Evolutionary conservation across 1,284 basidiomycete species (phyloP).

Genomic region (Termitomyces sp.): DNA sequence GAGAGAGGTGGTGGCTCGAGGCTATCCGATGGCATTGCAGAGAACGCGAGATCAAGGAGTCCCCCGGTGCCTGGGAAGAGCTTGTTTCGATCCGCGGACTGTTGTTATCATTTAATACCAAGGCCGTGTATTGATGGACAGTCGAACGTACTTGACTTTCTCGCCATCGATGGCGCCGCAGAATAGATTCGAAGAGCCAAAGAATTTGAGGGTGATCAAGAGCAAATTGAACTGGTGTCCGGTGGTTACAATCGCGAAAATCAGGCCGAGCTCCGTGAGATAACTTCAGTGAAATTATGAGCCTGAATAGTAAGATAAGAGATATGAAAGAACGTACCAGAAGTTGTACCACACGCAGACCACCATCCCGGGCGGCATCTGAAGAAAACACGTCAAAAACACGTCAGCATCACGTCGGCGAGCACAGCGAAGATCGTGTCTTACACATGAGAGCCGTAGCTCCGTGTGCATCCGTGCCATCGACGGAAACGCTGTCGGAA

Average conservation of each 20-base stretch:
- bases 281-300: constrained; percentile 35
- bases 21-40: constrained; percentile 30
- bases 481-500: constrained; percentile 55
- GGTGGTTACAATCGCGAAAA: constrained; percentile 60
- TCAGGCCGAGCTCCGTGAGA: constrained; percentile 66
- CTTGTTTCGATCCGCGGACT: constrained; percentile 34
- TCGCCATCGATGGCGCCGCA: constrained; percentile 54
- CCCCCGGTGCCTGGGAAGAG: constrained; percentile 29
- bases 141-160: constrained; percentile 45
- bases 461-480: constrained; percentile 64
- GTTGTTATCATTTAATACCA: constrained; percentile 7
- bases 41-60: constrained; percentile 30
- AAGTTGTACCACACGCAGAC: constrained; percentile 52
- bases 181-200: constrained; percentile 61
- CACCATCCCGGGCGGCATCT: constrained; percentile 73
- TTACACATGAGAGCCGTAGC: constrained; percentile 77
- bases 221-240: constrained; percentile 64
- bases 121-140: constrained; percentile 7
- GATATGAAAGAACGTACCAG: constrained; percentile 41
- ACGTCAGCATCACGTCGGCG: constrained; percentile 4
- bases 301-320: background rate
- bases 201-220: constrained; percentile 54
- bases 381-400: constrained; percentile 18
- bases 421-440: constrained; percentile 22
- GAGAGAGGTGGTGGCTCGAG: constrained; percentile 34